Conservation (phyloP, 2,329 filamentous ascomycete species). For the Helotiales sp. region DNA sequence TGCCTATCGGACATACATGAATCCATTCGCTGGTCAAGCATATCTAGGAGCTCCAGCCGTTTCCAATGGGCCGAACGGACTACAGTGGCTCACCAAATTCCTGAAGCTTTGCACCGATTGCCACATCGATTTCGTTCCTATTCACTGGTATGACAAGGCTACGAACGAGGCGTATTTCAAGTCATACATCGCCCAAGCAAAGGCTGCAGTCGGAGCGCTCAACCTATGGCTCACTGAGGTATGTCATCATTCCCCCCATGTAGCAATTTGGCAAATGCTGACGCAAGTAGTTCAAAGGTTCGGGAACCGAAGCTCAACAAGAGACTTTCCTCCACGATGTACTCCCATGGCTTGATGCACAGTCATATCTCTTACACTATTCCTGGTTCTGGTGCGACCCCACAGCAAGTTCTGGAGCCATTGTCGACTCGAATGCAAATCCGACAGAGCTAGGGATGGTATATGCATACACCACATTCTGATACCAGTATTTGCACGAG, state of each 20-base stretch:
- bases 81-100: slow-evolving; percentile 11
- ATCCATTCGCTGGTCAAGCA: slow-evolving; percentile 41
- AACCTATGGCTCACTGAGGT: slow-evolving; percentile 44
- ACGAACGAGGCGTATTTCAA: slow-evolving; percentile 43
- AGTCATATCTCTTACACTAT: slow-evolving; percentile 16
- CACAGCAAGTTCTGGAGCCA: not conserved
- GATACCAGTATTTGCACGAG: not conserved
- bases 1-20: slow-evolving; percentile 42
- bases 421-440: not conserved
- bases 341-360: slow-evolving; percentile 43
- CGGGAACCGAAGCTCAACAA: slow-evolving; percentile 33
- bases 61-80: slow-evolving; percentile 35
- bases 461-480: slow-evolving; percentile 2
- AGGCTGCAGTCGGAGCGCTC: slow-evolving; percentile 27
- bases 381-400: slow-evolving; percentile 11
- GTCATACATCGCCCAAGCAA: slow-evolving; percentile 40
- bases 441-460: slow-evolving; percentile 5
- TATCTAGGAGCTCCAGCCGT: slow-evolving; percentile 45
- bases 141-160: slow-evolving; percentile 47
- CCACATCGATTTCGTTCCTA: slow-evolving; percentile 44
- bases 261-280: not conserved
- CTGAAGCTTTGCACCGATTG: slow-evolving; percentile 20
- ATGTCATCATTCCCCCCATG: not conserved
- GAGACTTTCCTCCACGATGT: slow-evolving; percentile 41
- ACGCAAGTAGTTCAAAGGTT: slow-evolving; percentile 36